Evolutionary conservation across 2,329 filamentous ascomycete species (phyloP).

Genomic region (Sarocladiaceae sp.): DNA sequence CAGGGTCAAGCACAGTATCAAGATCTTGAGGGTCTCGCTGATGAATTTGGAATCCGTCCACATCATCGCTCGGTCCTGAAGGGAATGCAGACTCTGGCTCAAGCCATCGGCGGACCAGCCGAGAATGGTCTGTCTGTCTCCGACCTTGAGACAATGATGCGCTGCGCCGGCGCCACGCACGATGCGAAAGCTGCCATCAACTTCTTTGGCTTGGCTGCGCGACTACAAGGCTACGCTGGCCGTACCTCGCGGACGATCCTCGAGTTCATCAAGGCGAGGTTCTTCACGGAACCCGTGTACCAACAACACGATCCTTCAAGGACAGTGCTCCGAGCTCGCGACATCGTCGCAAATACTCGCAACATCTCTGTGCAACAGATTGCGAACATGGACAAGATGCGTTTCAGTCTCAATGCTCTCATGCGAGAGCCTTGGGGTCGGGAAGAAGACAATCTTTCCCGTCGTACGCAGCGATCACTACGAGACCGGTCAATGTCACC

Average conservation of each 20-base stretch:
- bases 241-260: constrained; percentile 27
- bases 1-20: constrained; percentile 34
- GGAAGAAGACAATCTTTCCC: constrained; percentile 18
- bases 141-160: constrained; percentile 39
- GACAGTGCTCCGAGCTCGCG: constrained; percentile 32
- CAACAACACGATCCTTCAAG: constrained; percentile 37
- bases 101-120: constrained; percentile 13
- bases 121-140: constrained; percentile 10
- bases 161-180: constrained; percentile 40
- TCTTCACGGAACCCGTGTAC: constrained; percentile 39
- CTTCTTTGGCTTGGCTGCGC: constrained; percentile 27
- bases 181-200: constrained; percentile 21
- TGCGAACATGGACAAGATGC: constrained; percentile 22
- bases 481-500: constrained; percentile 10
- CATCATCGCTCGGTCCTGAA: constrained; percentile 32
- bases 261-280: constrained; percentile 44
- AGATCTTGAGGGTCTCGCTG: constrained; percentile 28
- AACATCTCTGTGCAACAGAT: constrained; percentile 10
- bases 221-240: constrained; percentile 15
- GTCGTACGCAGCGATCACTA: background rate
- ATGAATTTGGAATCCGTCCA: constrained; percentile 38
- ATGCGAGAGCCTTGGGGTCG: constrained; percentile 20
- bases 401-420: constrained; percentile 22
- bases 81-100: constrained; percentile 27
- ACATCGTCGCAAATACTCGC: constrained; percentile 14